Conservation (phyloP, 2,329 filamentous ascomycete genomes). For the Aspergillus calidoustus region DNA sequence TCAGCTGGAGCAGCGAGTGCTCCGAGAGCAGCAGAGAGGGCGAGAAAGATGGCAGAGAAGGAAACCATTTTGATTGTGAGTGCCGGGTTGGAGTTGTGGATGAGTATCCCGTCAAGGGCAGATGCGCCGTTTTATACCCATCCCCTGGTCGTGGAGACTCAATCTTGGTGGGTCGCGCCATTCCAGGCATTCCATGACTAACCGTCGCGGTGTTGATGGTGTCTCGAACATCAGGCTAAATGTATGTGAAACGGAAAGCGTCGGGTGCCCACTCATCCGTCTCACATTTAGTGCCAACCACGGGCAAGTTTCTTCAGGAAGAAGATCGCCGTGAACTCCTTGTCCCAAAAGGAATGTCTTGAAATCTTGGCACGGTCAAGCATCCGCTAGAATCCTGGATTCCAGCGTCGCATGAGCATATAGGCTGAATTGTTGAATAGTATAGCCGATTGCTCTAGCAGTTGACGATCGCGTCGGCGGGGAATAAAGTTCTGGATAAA, state of each 20-base stretch:
- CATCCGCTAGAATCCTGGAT: neutral
- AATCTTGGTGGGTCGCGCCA: neutral
- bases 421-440: neutral
- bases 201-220: neutral
- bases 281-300: neutral
- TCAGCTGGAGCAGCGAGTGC: constrained; percentile 31
- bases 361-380: neutral
- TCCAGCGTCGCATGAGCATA: neutral
- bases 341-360: neutral
- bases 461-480: neutral
- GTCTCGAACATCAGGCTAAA: neutral
- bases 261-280: neutral
- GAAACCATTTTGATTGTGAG: constrained; percentile 29
- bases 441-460: neutral
- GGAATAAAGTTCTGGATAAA: neutral
- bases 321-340: neutral
- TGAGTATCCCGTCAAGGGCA: neutral
- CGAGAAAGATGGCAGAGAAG: constrained; percentile 31
- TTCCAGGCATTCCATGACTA: neutral
- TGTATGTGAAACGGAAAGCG: neutral
- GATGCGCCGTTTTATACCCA: neutral
- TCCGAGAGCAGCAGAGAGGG: constrained; percentile 26
- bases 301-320: neutral
- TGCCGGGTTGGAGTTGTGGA: neutral
- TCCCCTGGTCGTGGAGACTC: neutral